Evolutionary conservation across 164 flowering plant genomes (phyloP).

Genomic region (Houttuynia cordata): DNA sequence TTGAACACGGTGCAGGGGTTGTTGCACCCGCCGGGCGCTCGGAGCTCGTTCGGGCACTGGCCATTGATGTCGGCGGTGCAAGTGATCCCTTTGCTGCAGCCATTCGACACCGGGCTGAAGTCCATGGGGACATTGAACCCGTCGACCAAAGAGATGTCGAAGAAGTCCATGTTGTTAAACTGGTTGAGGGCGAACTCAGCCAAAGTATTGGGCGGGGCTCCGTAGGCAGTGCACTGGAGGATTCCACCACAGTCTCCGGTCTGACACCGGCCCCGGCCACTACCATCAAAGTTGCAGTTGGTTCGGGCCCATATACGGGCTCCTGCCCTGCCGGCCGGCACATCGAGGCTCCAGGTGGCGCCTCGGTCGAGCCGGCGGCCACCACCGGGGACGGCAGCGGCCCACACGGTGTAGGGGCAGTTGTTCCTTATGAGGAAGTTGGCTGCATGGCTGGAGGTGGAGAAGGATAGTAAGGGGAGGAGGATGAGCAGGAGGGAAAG

Average conservation of each 20-base stretch:
- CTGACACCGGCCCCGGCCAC: slow-evolving; percentile 18
- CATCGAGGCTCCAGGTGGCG: slow-evolving; percentile 11
- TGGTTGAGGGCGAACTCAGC: slow-evolving; percentile 23
- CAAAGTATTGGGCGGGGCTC: slow-evolving; percentile 20
- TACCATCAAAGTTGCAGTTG: slow-evolving; percentile 18
- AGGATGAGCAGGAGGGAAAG: not conserved
- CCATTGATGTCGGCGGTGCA: slow-evolving; percentile 16
- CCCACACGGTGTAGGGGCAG: slow-evolving; percentile 7
- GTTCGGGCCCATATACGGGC: slow-evolving; percentile 31
- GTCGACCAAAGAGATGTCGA: slow-evolving; percentile 24
- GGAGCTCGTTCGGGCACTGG: slow-evolving; percentile 24
- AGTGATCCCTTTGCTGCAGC: slow-evolving; percentile 6
- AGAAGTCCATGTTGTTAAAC: slow-evolving; percentile 18
- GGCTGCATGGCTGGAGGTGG: slow-evolving; percentile 13
- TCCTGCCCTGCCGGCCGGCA: slow-evolving; percentile 10
- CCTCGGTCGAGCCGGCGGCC: slow-evolving; percentile 13
- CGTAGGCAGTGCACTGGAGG: slow-evolving; percentile 16
- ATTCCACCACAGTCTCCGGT: slow-evolving; percentile 23
- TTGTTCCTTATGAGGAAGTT: slow-evolving; percentile 8
- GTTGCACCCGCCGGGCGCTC: slow-evolving; percentile 35
- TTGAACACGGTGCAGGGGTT: slow-evolving; percentile 46
- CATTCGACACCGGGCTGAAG: slow-evolving; percentile 12
- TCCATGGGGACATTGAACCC: slow-evolving; percentile 29
- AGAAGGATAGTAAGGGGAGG: not conserved
- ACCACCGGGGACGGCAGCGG: slow-evolving; percentile 13